A percentile compares a stretch with the other conserved stretches of the same genome.
These are phyloP conservation scores for Arthrobotrys musiformis DNA, from an alignment of 2,329 filamentous ascomycete genomes.

Conservation along the genomic window DNA sequence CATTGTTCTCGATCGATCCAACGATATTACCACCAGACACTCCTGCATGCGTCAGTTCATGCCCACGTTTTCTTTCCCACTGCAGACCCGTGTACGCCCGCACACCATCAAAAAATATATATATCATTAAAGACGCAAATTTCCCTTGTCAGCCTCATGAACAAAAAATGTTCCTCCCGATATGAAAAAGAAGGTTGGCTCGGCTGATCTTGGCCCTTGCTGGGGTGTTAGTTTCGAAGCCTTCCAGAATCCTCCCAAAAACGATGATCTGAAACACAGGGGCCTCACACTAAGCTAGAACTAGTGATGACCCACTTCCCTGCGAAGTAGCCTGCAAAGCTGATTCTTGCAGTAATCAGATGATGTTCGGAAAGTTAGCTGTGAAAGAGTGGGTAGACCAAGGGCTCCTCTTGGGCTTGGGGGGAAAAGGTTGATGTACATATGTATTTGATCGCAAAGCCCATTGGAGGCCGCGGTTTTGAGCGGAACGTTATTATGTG, in stretches of 20 bases:
- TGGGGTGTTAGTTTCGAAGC: slow-evolving; percentile 32
- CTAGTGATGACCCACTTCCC: slow-evolving; percentile 66
- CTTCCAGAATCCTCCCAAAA: slow-evolving; percentile 53
- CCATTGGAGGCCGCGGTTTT: neutral
- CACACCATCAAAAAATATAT: slow-evolving; percentile 37
- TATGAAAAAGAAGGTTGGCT: slow-evolving; percentile 3
- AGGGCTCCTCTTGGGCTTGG: neutral
- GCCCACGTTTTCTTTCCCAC: slow-evolving; percentile 44
- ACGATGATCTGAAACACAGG: slow-evolving; percentile 54
- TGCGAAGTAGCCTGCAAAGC: slow-evolving; percentile 59
- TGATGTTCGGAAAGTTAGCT: slow-evolving; percentile 66
- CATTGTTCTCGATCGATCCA: slow-evolving; percentile 27
- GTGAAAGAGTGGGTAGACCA: slow-evolving; percentile 56
- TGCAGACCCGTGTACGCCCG: slow-evolving; percentile 27
- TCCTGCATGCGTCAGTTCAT: slow-evolving; percentile 40
- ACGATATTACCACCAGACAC: neutral
- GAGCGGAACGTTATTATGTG: slow-evolving; percentile 8
- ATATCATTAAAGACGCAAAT: slow-evolving; percentile 34
- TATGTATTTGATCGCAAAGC: neutral
- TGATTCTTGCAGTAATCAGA: slow-evolving; percentile 62
- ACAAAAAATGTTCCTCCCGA: neutral
- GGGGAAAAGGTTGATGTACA: neutral
- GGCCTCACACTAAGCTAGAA: slow-evolving; percentile 63
- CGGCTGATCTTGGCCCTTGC: slow-evolving; percentile 30
- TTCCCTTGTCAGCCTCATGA: slow-evolving; percentile 25